phyloP scores from a whole-genome alignment of 192 early-diverging fungal genomes.

The Phycomyces blakesleeanus region DNA sequence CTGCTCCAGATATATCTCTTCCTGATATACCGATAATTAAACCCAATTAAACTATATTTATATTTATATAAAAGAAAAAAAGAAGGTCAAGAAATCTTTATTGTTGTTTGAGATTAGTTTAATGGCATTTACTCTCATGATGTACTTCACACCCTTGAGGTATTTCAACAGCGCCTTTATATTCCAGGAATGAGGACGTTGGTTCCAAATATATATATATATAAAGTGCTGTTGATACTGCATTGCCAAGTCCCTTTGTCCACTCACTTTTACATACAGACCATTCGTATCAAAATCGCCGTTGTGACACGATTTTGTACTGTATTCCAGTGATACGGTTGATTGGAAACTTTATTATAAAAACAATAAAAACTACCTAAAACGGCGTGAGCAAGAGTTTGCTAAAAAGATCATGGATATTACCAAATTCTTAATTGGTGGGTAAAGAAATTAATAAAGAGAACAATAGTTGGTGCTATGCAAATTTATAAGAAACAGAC shows the following conservation, averaged over 20 bases:
- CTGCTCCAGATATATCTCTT: not conserved
- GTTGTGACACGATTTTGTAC: too few relatives aligned
- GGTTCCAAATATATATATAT: conserved; percentile 92
- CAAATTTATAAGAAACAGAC: too few relatives aligned
- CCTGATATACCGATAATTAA: not conserved
- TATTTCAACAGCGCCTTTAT: conserved; percentile 65
- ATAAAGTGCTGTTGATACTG: conserved; percentile 70
- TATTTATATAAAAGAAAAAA: too few relatives aligned
- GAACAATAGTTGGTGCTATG: too few relatives aligned
- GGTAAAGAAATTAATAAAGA: too few relatives aligned
- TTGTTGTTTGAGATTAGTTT: not conserved
- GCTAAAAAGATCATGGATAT: too few relatives aligned
- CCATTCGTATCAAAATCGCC: too few relatives aligned
- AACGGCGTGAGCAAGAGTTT: too few relatives aligned
- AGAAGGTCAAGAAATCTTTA: not conserved
- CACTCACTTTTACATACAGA: conserved; percentile 53
- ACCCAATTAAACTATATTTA: not conserved
- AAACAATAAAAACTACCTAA: too few relatives aligned
- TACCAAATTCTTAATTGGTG: too few relatives aligned
- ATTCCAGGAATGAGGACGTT: conserved; percentile 61
- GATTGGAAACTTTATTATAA: too few relatives aligned
- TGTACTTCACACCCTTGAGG: conserved; percentile 69
- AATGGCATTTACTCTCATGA: conserved; percentile 52
- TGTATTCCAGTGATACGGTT: too few relatives aligned
- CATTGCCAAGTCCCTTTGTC: conserved; percentile 81